Evolutionary conservation across 2,329 filamentous ascomycete species (phyloP), one percentile per base, ranked within the genome.

Genomic region (Aspergillus japonicus): DNA sequence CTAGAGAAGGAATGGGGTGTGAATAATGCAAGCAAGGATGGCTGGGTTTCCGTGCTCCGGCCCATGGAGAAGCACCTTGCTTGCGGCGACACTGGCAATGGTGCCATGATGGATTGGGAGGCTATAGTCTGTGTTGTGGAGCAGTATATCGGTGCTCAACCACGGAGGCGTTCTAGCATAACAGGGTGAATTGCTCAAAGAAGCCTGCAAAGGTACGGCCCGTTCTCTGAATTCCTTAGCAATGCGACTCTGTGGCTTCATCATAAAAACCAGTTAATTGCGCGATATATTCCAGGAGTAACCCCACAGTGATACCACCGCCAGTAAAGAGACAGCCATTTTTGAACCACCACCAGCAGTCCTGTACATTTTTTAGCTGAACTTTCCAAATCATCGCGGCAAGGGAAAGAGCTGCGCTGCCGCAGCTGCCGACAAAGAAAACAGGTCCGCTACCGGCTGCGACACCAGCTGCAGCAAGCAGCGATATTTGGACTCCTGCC

Each of bases 71-170:
- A 96, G 79, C 81, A 82, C 12, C 78, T 96, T 57, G 93, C 92
- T 0, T 96, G 93, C 76, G 92, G 92, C 14, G 93, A 97, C 76
- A 83, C 88, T 2, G 92, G 92, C 0, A 83, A 85, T 47, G 92
- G 92, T 4, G 92, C 87, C 1, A 96, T 96, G 93, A 85, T 84
- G 71, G 86, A 91, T 55, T 96, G 91, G 90, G 83, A 79, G 59
- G 83, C 88, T 59, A 89, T 96, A 72, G 90, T 95, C 10, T 72
- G 73, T 10, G 78, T 84, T 1, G 83, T 93, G 54, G 85, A 90
- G 71, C 71, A 81, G 29, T 62, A 69, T 26, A 59, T 71, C 39
- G 61, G 62, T 35, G 19, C 65, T 19, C 16, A n/a, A 44, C 5
- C 39, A 51, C 47, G 11, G 33, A 16, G 24, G 33, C n/a, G 10